Evolutionary conservation across 75 land plant species (phyloP).

Genomic region (Isoetes taiwanensis): DNA sequence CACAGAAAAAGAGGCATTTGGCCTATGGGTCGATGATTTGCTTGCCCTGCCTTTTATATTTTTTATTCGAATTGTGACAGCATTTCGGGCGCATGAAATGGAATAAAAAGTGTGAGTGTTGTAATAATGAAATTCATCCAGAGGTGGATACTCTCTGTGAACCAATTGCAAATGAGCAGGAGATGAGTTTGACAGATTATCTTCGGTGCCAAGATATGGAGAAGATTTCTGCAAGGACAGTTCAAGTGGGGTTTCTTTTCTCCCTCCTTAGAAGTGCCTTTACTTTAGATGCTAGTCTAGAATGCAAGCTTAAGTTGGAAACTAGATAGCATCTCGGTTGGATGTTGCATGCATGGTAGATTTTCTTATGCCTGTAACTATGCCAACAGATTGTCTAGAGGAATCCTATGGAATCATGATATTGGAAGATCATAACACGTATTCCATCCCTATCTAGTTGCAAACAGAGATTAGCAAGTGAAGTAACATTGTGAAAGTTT

Average conservation of each 20-base stretch:
- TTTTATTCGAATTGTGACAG: neutral
- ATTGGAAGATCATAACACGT: too few relatives aligned
- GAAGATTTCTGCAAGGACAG: neutral
- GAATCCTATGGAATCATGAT: too few relatives aligned
- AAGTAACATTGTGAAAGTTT: too few relatives aligned
- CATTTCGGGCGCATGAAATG: neutral
- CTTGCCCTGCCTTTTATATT: neutral
- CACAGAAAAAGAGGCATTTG: too few relatives aligned
- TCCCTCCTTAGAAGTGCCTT: neutral
- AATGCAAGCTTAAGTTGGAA: neutral
- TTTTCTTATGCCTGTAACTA: too few relatives aligned
- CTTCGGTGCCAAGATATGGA: constrained; percentile 1
- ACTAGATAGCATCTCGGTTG: too few relatives aligned
- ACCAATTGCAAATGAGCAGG: neutral
- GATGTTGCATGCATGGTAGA: too few relatives aligned
- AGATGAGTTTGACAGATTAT: neutral
- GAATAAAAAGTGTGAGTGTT: neutral
- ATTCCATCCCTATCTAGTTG: too few relatives aligned
- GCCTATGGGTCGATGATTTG: neutral
- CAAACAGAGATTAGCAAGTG: too few relatives aligned
- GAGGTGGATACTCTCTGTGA: neutral
- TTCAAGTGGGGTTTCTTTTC: neutral
- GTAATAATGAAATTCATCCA: neutral
- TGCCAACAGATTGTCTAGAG: too few relatives aligned
- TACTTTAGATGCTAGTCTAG: neutral